These are phyloP conservation scores for Wallacemonas sp. DNA, from an alignment of 208 protist genomes.

Conservation along the genomic window DNA sequence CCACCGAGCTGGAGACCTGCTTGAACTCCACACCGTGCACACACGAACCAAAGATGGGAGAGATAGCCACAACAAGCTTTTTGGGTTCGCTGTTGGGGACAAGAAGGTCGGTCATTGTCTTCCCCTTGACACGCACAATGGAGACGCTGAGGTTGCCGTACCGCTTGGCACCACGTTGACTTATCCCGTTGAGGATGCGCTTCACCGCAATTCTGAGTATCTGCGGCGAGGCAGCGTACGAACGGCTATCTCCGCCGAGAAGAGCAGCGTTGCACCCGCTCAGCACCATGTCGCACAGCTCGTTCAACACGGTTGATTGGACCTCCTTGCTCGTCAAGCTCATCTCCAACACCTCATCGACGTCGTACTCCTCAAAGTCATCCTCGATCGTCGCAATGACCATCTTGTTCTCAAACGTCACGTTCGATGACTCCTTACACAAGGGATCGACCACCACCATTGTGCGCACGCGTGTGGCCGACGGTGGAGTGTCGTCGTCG, in stretches of 20 bases:
- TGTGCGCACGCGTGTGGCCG: conserved; percentile 61
- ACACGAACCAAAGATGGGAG: conserved; percentile 78
- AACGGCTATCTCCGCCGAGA: conserved; percentile 62
- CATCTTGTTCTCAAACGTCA: conserved; percentile 61
- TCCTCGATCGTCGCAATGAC: conserved; percentile 65
- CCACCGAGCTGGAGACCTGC: conserved; percentile 22
- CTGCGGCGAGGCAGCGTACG: conserved; percentile 36
- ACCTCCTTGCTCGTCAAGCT: conserved; percentile 19
- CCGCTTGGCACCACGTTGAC: conserved; percentile 5
- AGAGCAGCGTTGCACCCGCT: conserved; percentile 71
- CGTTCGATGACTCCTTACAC: conserved; percentile 60
- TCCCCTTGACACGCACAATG: conserved; percentile 65
- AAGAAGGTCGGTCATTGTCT: conserved; percentile 62
- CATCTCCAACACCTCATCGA: conserved; percentile 73
- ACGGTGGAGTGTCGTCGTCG: conserved; percentile 12
- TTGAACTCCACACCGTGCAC: conserved; percentile 61
- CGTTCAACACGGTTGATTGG: conserved; percentile 42
- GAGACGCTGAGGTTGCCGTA: conserved; percentile 48
- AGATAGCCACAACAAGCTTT: conserved; percentile 79
- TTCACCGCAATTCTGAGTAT: conserved; percentile 64
- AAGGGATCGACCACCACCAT: conserved; percentile 62
- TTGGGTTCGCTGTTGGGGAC: conserved; percentile 26
- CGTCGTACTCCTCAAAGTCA: conserved; percentile 77
- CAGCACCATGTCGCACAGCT: conserved; percentile 57
- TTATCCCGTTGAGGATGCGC: conserved; percentile 44